Evolutionary conservation across 192 early-diverging fungal genomes (phyloP), one percentile per base, ranked within the genome.

Genomic region (Coemansia sp.): DNA sequence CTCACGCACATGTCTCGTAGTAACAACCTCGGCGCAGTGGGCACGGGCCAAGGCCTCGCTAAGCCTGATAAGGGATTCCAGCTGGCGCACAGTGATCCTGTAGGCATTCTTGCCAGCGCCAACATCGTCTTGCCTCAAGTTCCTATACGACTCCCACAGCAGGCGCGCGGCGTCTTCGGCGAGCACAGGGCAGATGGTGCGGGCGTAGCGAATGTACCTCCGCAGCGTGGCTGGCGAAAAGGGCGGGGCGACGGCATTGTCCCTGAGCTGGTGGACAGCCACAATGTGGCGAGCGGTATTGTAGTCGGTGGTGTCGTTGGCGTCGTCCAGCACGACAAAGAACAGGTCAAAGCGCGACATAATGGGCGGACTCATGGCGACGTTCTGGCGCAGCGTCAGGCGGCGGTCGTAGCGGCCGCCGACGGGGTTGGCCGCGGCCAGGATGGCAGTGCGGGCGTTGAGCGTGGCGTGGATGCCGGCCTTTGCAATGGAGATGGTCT

Each of bases 331-430:
- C 33, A 98, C 90, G 10, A 99, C 94, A 80, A 98, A 98, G 86
- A 99, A 98, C 67, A 99, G 69, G 82, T 99, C 97, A 70, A 99
- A 99, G 73, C 97, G 93, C 37, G 97, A 99, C 96, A 99, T 96
- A 73, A 99, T 98, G 17, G 97, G 95, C 6, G 93, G 90, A 3
- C 94, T 95, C 94, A 98, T 94, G 33, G 88, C 87, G 32, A 99
- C 92, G 82, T 99, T 99, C 92, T 96, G 96, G 77, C 91, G 92
- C 28, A 98, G 86, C 10, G 96, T 95, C 75, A 98, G 80, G 61
- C 95, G 95, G 69, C 90, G 93, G 82, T 99, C 95, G 83, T 99
- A 99, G 69, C 96, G 87, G 35, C 97, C 97, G 67, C 90, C 91
- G 17, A 96, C 89, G 26, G 97, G 97, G 69, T 99, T 99, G 64